These are phyloP conservation scores for Arabis alpina DNA, from an alignment of 345 rosid species.

Conservation along the genomic window DNA sequence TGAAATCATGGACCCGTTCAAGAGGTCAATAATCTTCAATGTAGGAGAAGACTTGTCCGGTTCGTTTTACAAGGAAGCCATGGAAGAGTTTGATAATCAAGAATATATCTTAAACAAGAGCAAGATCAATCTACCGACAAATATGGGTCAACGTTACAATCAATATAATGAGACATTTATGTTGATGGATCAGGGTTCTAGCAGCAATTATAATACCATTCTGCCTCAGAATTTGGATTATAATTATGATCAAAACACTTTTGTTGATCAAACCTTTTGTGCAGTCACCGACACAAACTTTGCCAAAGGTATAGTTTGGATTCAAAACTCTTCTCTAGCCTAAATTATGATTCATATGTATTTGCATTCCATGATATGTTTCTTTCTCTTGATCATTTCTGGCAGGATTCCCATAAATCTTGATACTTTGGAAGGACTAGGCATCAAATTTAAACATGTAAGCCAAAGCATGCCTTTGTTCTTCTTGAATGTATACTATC, in stretches of 20 bases:
- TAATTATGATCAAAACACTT: conserved; percentile 44
- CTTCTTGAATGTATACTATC: conserved; percentile 7
- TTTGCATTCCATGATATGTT: conserved; percentile 24
- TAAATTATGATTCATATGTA: not conserved
- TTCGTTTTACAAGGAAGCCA: conserved; percentile 33
- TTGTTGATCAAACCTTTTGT: conserved; percentile 47
- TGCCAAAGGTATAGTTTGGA: conserved; percentile 45
- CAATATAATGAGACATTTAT: conserved; percentile 44
- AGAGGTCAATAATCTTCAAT: conserved; percentile 37
- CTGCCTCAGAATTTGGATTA: conserved; percentile 55
- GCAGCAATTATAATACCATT: conserved; percentile 43
- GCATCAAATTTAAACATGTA: conserved; percentile 27
- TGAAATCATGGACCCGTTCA: conserved; percentile 37
- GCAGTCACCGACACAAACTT: conserved; percentile 47
- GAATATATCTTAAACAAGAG: conserved; percentile 42
- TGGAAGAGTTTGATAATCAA: conserved; percentile 29
- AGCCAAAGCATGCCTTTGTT: conserved; percentile 21
- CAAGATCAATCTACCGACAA: conserved; percentile 40
- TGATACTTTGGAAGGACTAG: conserved; percentile 9
- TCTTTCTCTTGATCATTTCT: conserved; percentile 30
- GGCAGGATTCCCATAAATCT: conserved; percentile 51
- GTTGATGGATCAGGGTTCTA: conserved; percentile 44
- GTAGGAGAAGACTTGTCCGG: conserved; percentile 33
- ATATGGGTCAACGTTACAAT: conserved; percentile 33
- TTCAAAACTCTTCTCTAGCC: conserved; percentile 6